Percentiles rank a stretch among this genome's conserved stretches.
Evolutionary conservation across 108 stramenopile genomes (phyloP).

Genomic region (Cyclotella sp.): DNA sequence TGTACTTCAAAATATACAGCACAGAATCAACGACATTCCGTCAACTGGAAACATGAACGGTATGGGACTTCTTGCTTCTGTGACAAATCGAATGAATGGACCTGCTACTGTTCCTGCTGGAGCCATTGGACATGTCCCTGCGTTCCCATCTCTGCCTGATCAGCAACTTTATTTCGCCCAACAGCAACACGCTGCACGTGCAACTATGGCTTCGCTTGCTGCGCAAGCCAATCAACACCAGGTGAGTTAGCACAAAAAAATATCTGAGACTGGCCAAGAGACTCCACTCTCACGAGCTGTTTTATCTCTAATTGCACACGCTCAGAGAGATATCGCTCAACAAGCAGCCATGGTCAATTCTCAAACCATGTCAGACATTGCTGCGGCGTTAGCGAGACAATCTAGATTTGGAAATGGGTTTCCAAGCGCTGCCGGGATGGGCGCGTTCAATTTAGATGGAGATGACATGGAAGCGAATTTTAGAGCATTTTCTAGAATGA

Average conservation of each 20-base stretch:
- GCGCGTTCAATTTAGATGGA: slow-evolving; percentile 2
- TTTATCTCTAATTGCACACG: neutral
- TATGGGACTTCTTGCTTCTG: slow-evolving; percentile 5
- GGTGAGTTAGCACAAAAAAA: neutral
- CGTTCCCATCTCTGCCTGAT: slow-evolving; percentile 11
- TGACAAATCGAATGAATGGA: neutral
- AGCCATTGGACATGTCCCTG: neutral
- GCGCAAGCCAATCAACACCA: slow-evolving; percentile 16
- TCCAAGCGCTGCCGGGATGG: neutral
- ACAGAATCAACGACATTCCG: too few relatives aligned
- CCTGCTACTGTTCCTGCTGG: neutral
- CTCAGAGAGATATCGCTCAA: slow-evolving; percentile 8
- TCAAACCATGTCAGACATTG: slow-evolving; percentile 29
- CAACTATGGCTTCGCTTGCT: slow-evolving; percentile 3
- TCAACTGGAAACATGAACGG: slow-evolving; percentile 1
- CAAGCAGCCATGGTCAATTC: slow-evolving; percentile 10
- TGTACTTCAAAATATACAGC: too few relatives aligned
- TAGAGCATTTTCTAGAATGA: neutral
- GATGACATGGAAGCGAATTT: neutral
- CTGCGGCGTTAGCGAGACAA: slow-evolving; percentile 11
- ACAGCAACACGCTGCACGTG: slow-evolving; percentile 14
- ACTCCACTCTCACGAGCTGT: neutral
- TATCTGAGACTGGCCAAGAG: neutral
- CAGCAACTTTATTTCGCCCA: slow-evolving; percentile 8
- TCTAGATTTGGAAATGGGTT: slow-evolving; percentile 17